phyloP scores from a whole-genome alignment of 441 rosid species.

The Adansonia grandidieri region DNA sequence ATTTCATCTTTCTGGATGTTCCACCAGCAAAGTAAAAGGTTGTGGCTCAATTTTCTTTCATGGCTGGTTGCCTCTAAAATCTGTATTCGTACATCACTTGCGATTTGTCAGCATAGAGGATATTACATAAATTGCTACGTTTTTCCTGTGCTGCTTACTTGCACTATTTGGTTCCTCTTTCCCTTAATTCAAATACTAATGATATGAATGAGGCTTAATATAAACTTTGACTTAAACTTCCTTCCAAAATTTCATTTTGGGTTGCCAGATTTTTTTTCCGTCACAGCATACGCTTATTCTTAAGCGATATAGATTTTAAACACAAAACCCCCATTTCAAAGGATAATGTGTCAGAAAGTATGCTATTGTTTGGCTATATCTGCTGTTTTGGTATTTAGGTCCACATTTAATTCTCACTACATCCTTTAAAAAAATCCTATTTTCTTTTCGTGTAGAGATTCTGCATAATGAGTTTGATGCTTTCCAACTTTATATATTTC shows the following conservation, averaged over 20 bases:
- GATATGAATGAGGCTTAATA: background rate
- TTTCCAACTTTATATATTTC: background rate
- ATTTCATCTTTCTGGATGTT: constrained; percentile 93
- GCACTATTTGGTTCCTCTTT: background rate
- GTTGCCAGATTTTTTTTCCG: background rate
- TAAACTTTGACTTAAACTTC: background rate
- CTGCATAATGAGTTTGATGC: background rate
- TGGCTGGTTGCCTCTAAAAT: background rate
- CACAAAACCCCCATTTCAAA: background rate
- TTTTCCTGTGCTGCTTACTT: background rate
- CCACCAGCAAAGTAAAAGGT: constrained; percentile 98
- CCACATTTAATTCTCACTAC: background rate
- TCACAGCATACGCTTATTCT: background rate
- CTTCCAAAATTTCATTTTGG: background rate
- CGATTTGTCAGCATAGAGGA: background rate
- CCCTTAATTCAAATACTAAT: background rate
- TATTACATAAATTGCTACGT: background rate
- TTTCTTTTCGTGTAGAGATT: background rate
- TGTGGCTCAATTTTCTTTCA: constrained; percentile 28
- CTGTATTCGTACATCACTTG: constrained; percentile 11
- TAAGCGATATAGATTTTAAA: constrained; percentile 3
- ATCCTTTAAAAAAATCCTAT: background rate
- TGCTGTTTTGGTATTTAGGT: background rate
- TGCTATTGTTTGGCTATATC: background rate
- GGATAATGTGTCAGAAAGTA: background rate